Base-by-base conservation (phyloP, 768 basidiomycete genomes). In the Boletus tylopilopsis region DNA sequence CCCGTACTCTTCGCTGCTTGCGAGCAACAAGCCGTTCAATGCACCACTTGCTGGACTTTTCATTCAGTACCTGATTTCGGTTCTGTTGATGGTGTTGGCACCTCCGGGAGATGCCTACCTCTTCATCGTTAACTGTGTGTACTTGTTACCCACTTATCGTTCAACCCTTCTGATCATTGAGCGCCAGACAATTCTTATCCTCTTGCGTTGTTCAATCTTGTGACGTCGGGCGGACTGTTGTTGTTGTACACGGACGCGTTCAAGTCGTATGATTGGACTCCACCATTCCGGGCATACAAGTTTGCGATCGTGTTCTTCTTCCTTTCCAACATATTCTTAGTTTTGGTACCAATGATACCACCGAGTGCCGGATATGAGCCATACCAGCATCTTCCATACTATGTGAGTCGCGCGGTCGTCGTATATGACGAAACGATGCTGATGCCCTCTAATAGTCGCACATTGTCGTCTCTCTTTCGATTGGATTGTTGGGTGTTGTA, bases 71-170 rank as follows among this genome's bases (percentile, higher is more conserved):
- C 18, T 79, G 5, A 59, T 86, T 16, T 85, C 84, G 0, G 74
- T 78, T 19, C 55, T 75, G 12, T 71, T 85, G 48, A 69, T 85
- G 41, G 56, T 80, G 6, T 72, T 73, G 1, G 73, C 82, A 0
- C 88, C 87, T 0, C 76, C 84, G 0, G 87, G 89, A 3, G 87
- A 90, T 55, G 85, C 84, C 0, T 90, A 87, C 59, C 72, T 81
- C 24, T 88, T 92, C 64, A 73, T 83, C 56, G 73, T 86, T 47
- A 85, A 79, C 57, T 61, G 86, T 85, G 43, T 52, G 84, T 64
- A 19, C n/a, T 22, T 9, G 15, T 45, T n/a, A 21, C 25, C 23
- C 30, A 48, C 19, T 39, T 29, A 24, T 25, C 8, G 34, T 19
- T 3, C 19, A 5, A 21, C 18, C 29, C 12, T n/a, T 13, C 44